Base-by-base conservation (phyloP, 805 yeast species). In the Suhomyces kilbournensis region DNA sequence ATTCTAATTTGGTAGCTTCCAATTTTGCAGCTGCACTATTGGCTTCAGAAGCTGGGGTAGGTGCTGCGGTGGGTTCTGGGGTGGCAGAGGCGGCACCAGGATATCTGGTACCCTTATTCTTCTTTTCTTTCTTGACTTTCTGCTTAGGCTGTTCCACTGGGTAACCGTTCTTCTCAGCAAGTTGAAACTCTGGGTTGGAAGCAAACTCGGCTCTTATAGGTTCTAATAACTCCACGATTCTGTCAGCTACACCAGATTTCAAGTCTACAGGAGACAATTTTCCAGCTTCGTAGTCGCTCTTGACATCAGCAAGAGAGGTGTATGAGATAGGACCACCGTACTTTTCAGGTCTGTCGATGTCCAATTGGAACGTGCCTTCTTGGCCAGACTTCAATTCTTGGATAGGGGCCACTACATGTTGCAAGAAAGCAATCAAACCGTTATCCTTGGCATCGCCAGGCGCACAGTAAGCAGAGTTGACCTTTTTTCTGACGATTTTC, bases 281-380 rank as follows among this genome's bases (percentile, higher is more conserved):
- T 67, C 87, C 88, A 28, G 80, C 78, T 44, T 80, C 85, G 72
- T 79, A 94, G 60, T 87, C 97, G 35, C 74, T 72, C 67, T 86
- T 86, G 63, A 94, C 75, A 38, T 82, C 80, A 17, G 82, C 91
- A 60, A 90, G 76, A 17, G 88, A 76, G 42, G 66, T 66, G 80
- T 83, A 94, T 46, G 85, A 76, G 53, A 94, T 78, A 60, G 96
- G 86, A 48, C 99, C 99, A 60, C 99, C 99, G 69, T 90, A 94
- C 73, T 94, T 86, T 70, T 94, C 99, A 46, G 97, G 97, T 74
- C 99, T 87, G 64, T 87, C 83, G 60, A 94, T 83, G 68, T 70
- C 76, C 73, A 94, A 90, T 49, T 78, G 74, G 60, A 90, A 88
- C 44, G 70, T 69, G 19, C 79, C 83, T 5, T 62, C 68, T 35